phyloP scores from a whole-genome alignment of 139 green algal genomes.

The Axilococcus clingmanii region DNA sequence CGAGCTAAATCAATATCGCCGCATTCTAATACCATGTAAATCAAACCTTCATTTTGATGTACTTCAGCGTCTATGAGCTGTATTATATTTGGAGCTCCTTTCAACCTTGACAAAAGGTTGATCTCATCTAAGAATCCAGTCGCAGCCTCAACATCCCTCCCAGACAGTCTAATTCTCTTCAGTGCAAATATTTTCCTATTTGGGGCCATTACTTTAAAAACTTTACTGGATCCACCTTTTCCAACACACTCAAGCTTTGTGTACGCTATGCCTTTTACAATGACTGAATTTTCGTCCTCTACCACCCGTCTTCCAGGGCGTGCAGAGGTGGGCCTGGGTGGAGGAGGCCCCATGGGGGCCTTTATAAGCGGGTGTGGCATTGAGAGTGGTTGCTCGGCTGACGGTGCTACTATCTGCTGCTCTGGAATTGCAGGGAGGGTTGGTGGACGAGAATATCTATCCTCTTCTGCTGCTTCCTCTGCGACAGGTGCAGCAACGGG shows the following conservation, averaged over 20 bases:
- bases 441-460: not conserved
- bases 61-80: slow-evolving; percentile 83
- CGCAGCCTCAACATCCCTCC: slow-evolving; percentile 56
- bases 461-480: not conserved
- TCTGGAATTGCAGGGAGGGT: not conserved
- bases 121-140: slow-evolving; percentile 95
- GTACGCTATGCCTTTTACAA: slow-evolving; percentile 71
- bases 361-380: not conserved
- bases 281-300: slow-evolving; percentile 73
- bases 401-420: not conserved
- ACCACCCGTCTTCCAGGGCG: slow-evolving; percentile 18
- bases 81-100: slow-evolving; percentile 84
- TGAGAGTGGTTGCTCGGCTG: not conserved
- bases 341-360: not conserved
- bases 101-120: slow-evolving; percentile 68
- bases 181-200: slow-evolving; percentile 88
- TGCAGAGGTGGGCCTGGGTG: not conserved
- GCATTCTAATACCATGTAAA: slow-evolving; percentile 96
- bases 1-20: slow-evolving; percentile 92
- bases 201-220: slow-evolving; percentile 74
- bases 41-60: slow-evolving; percentile 28
- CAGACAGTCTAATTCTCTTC: slow-evolving; percentile 84
- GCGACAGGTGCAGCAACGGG: not conserved
- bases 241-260: slow-evolving; percentile 91
- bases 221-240: slow-evolving; percentile 85